phyloP scores from a whole-genome alignment of 768 basidiomycete species.

The Russula brevipes region DNA sequence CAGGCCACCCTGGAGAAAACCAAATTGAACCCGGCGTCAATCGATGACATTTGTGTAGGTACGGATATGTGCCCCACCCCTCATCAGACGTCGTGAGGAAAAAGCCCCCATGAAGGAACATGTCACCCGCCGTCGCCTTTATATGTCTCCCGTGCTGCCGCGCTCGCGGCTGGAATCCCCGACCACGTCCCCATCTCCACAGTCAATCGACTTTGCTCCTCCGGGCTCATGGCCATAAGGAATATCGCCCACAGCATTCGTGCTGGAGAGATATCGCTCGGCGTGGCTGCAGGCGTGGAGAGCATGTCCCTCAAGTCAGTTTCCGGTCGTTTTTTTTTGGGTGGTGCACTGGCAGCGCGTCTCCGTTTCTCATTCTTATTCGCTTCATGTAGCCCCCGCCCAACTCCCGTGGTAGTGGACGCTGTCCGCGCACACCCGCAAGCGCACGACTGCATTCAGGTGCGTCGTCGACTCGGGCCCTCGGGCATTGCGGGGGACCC shows the following conservation, averaged over 20 bases:
- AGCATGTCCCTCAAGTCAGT: slow-evolving; percentile 75
- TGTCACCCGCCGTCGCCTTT: slow-evolving; percentile 80
- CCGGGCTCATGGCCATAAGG: slow-evolving; percentile 90
- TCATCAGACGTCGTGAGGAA: not conserved
- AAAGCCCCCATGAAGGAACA: slow-evolving; percentile 45
- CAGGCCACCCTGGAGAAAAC: slow-evolving; percentile 66
- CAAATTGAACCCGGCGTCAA: slow-evolving; percentile 59
- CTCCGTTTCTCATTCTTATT: slow-evolving; percentile 9
- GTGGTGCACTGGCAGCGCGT: too few relatives aligned
- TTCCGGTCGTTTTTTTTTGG: slow-evolving; percentile 26
- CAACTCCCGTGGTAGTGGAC: slow-evolving; percentile 62
- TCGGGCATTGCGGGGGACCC: not conserved
- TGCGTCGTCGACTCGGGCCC: slow-evolving; percentile 26
- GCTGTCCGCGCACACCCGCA: slow-evolving; percentile 52
- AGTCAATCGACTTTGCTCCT: slow-evolving; percentile 91
- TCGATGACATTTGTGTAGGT: slow-evolving; percentile 86
- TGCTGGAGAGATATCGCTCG: slow-evolving; percentile 77
- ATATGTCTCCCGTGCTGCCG: slow-evolving; percentile 81
- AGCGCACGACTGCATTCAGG: slow-evolving; percentile 75
- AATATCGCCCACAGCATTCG: slow-evolving; percentile 84
- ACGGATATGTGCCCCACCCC: slow-evolving; percentile 26
- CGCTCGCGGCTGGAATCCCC: slow-evolving; percentile 85
- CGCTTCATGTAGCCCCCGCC: slow-evolving; percentile 50
- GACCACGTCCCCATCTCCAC: slow-evolving; percentile 81
- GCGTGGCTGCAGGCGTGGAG: slow-evolving; percentile 78